Percentiles rank a stretch among this genome's conserved stretches.
phyloP scores from a whole-genome alignment of 192 early-diverging fungal genomes.

The Coemansia javaensis region DNA sequence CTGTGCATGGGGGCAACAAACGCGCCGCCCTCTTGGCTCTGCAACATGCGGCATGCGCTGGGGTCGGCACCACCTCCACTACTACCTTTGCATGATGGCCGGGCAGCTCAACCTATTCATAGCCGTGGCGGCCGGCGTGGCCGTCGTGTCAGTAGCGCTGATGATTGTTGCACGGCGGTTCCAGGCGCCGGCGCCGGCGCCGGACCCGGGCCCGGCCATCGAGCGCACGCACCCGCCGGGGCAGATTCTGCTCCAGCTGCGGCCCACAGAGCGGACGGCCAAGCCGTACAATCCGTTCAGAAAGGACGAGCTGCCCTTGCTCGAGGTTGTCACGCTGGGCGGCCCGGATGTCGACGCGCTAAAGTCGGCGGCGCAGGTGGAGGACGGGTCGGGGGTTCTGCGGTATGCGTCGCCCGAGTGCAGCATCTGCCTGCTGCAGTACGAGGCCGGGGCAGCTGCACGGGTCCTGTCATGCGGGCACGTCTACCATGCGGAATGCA shows the following conservation, averaged over 20 bases:
- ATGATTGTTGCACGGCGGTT: conserved; percentile 22
- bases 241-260: conserved; percentile 12
- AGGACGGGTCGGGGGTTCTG: conserved; percentile 1
- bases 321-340: conserved; percentile 19
- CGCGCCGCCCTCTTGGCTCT: too few relatives aligned
- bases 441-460: conserved; percentile 52
- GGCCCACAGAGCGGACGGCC: conserved; percentile 16
- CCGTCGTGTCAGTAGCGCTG: conserved; percentile 7
- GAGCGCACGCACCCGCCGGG: background rate
- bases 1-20: too few relatives aligned
- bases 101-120: conserved; percentile 28
- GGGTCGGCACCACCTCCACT: too few relatives aligned
- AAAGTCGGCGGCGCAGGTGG: conserved; percentile 5
- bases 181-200: conserved; percentile 2
- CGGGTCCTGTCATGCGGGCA: conserved; percentile 60
- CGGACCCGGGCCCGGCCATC: background rate
- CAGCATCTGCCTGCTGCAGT: conserved; percentile 60
- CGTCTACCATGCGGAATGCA: conserved; percentile 58
- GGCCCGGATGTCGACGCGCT: conserved; percentile 12
- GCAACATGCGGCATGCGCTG: too few relatives aligned
- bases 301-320: conserved; percentile 30
- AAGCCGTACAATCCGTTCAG: conserved; percentile 42
- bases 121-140: conserved; percentile 14
- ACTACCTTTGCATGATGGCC: background rate
- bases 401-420: conserved; percentile 52